phyloP scores from a whole-genome alignment of 2,329 filamentous ascomycete genomes.

The Zalaria obscura region DNA sequence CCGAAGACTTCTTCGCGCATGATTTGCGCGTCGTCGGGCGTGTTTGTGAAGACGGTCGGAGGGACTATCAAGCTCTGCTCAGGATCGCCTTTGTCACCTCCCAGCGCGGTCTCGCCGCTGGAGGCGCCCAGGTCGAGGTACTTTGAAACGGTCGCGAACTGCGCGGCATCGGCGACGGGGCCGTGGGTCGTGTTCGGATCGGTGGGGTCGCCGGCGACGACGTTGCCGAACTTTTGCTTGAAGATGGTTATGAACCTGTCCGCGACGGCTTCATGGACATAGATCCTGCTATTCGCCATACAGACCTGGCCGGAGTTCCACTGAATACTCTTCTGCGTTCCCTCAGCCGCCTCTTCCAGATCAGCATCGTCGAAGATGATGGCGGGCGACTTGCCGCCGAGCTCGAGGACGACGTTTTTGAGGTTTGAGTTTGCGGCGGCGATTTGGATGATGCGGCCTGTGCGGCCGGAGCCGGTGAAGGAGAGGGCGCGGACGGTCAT shows the following conservation, averaged over 20 bases:
- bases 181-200: constrained; percentile 21
- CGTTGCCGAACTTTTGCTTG: constrained; percentile 17
- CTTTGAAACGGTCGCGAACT: constrained; percentile 32
- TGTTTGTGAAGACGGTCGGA: constrained; percentile 32
- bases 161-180: constrained; percentile 36
- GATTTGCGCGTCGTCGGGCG: constrained; percentile 24
- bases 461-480: constrained; percentile 13
- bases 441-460: constrained; percentile 10
- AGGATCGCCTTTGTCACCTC: constrained; percentile 2
- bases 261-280: constrained; percentile 39
- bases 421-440: constrained; percentile 14
- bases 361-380: constrained; percentile 20
- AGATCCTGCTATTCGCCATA: constrained; percentile 42
- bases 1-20: constrained; percentile 24
- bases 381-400: constrained; percentile 14
- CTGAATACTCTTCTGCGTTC: constrained; percentile 34
- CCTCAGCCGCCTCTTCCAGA: constrained; percentile 15
- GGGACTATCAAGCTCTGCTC: constrained; percentile 15
- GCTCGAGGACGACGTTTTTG: constrained; percentile 14
- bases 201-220: constrained; percentile 15
- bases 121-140: constrained; percentile 24
- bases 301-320: constrained; percentile 44
- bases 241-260: constrained; percentile 28
- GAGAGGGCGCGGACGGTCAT: constrained; percentile 16
- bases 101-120: background rate